phyloP scores from a whole-genome alignment of 2,329 filamentous ascomycete genomes.

The Talaromyces rugulosus region DNA sequence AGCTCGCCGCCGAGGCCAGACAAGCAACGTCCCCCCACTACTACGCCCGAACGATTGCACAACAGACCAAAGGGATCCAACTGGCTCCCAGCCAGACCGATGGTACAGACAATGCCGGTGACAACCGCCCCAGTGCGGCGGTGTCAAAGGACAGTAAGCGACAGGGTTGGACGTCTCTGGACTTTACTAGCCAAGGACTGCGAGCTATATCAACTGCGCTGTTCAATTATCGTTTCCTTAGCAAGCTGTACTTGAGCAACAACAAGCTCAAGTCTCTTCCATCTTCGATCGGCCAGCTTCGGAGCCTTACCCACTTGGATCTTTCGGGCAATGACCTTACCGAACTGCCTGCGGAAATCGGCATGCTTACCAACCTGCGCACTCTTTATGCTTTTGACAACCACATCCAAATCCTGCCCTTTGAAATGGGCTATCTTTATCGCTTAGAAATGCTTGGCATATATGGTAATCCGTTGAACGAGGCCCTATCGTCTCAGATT shows the following conservation, averaged over 20 bases:
- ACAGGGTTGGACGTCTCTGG: conserved; percentile 88
- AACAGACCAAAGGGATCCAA: conserved; percentile 44
- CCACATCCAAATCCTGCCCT: conserved; percentile 73
- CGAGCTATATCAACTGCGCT: conserved; percentile 74
- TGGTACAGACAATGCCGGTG: conserved; percentile 46
- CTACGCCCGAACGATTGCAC: conserved; percentile 53
- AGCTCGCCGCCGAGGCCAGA: conserved; percentile 69
- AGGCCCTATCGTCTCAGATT: conserved; percentile 72
- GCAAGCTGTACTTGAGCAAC: conserved; percentile 87
- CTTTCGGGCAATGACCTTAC: conserved; percentile 82
- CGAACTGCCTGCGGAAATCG: conserved; percentile 81
- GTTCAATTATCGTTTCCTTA: conserved; percentile 84
- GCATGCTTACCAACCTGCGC: conserved; percentile 92
- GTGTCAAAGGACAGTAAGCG: conserved; percentile 54
- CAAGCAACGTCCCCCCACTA: conserved; percentile 67
- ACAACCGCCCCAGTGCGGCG: conserved; percentile 63
- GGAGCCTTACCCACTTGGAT: conserved; percentile 78
- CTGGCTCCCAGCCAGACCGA: conserved; percentile 45
- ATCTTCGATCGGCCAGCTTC: conserved; percentile 72
- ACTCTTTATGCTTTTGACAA: conserved; percentile 88
- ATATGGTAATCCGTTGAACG: conserved; percentile 81
- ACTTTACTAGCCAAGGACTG: conserved; percentile 93
- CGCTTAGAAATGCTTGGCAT: conserved; percentile 85
- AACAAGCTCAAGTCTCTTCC: conserved; percentile 85
- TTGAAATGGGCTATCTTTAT: conserved; percentile 83